Base-by-base conservation (phyloP, 257 asterid species). In the Solanum medicagineum region DNA sequence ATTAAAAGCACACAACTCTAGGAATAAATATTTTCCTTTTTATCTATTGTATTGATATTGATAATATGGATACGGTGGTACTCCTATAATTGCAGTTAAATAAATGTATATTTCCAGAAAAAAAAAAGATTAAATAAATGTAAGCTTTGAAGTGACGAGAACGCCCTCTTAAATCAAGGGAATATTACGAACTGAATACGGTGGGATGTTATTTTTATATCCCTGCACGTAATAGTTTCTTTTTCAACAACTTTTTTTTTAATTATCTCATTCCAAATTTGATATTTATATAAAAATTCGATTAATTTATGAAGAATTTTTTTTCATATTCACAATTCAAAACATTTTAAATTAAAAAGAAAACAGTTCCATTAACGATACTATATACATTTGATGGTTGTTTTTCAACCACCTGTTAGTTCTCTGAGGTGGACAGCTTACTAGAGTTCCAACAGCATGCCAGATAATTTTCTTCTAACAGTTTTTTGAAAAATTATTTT, bases 191-290 rank as follows among this genome's bases (percentile, higher is more conserved):
- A n/a, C 5, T 5, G 15, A 42, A 44, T 71, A 45, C 0, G 36
- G 13, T 45, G 81, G 3, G n/a, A 45, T 74, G 59, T 13, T 44
- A 42, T 70, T 70, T 19, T 16, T 24, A 70, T 40, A 19, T 0
- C 36, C 16, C 26, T 5, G 4, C 12, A 57, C 7, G 4, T 36
- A 7, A 29, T 68, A 11, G 24, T 68, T 68, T 68, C 14, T 32
- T 68, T 15, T 36, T 62, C 19, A 73, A 45, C 36, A 6, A 73
- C 57, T 57, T 0, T 0, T 16, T 55, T 17, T 1, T 57, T 32
- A 32, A 57, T 0, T 4, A 8, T 57, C 2, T 0, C 1, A 1
- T 56, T 7, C 5, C 0, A 56, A 1, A 0, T 57, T 19, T 0
- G 6, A 20, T 57, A 57, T 20, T 0, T 57, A 1, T 10, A 9